These are phyloP conservation scores for Colletotrichum somersetense DNA, from an alignment of 2,329 filamentous ascomycete species.

Conservation along the genomic window DNA sequence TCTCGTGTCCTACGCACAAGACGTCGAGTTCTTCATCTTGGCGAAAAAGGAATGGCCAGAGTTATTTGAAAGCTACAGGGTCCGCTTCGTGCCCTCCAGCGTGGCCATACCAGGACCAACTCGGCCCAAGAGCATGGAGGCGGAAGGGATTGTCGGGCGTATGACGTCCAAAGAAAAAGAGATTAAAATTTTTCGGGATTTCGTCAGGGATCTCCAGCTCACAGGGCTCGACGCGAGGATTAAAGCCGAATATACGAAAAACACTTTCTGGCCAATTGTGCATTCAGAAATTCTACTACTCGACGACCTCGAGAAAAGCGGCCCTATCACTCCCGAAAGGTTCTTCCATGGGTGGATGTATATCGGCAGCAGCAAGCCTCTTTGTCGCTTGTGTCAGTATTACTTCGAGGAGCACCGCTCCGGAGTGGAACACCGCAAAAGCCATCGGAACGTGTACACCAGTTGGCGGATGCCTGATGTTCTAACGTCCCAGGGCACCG, in stretches of 20 bases:
- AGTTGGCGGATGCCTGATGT: slow-evolving; percentile 54
- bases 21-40: not conserved
- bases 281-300: slow-evolving; percentile 51
- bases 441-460: slow-evolving; percentile 54
- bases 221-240: slow-evolving; percentile 46
- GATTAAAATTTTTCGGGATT: not conserved
- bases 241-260: slow-evolving; percentile 22
- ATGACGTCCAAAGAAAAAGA: slow-evolving; percentile 38
- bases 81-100: slow-evolving; percentile 48
- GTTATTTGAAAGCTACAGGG: slow-evolving; percentile 49
- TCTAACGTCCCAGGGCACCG: not conserved
- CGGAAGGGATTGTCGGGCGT: slow-evolving; percentile 44
- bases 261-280: slow-evolving; percentile 47
- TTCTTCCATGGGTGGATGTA: slow-evolving; percentile 53
- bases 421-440: slow-evolving; percentile 45
- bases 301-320: slow-evolving; percentile 6
- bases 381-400: slow-evolving; percentile 54
- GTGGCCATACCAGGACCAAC: slow-evolving; percentile 39
- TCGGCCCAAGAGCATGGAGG: slow-evolving; percentile 41
- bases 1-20: slow-evolving; percentile 5
- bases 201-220: slow-evolving; percentile 43
- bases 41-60: slow-evolving; percentile 45
- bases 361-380: slow-evolving; percentile 57
- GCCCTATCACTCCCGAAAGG: not conserved
- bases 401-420: slow-evolving; percentile 50